Evolutionary conservation across 192 early-diverging fungal genomes (phyloP), one percentile per base, ranked within the genome.

Genomic region (Gonapodya sp.): DNA sequence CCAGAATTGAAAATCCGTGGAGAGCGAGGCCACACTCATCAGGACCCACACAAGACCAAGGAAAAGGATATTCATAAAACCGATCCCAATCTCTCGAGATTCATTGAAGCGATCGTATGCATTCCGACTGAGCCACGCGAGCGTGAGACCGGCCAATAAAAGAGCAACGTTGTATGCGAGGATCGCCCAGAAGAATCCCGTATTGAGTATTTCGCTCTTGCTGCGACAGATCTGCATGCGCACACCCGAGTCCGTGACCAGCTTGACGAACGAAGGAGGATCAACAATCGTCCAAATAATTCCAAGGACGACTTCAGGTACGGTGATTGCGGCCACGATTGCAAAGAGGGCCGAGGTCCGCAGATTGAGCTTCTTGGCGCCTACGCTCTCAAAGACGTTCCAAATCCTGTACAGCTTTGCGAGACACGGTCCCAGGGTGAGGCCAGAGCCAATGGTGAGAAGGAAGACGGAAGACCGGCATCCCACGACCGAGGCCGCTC

Each of bases 201-300:
- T 64, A 24, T 64, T 64, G 46, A 64, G 8, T 24, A 64, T 64
- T 64, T 64, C 46, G 46, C 46, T 64, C 46, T 64, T 64, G 46
- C 46, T 64, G 46, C 46, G 46, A 64, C 46, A 64, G 46, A 64
- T 64, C 46, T 64, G 46, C 46, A 64, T 64, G 46, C 46, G 46
- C 46, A 64, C 46, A 64, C 24, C 46, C 46, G 46, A 64, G 46
- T 64, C 46, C 46, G 46, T 64, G 8, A 64, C 46, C 46, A 64
- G 46, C 46, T 64, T 64, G 46, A 64, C 46, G 46, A 64, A 64
- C 46, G 46, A 64, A 64, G 46, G 46, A 24, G 46, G 46, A 64
- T 64, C 46, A 64, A 64, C 46, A 64, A 64, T 64, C 46, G 24
- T 64, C 46, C 46, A 64, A 64, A 64, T 24, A 24, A 64, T 64